Evolutionary conservation across 2,329 filamentous ascomycete species (phyloP).

Genomic region (Aspergillus carbonarius): DNA sequence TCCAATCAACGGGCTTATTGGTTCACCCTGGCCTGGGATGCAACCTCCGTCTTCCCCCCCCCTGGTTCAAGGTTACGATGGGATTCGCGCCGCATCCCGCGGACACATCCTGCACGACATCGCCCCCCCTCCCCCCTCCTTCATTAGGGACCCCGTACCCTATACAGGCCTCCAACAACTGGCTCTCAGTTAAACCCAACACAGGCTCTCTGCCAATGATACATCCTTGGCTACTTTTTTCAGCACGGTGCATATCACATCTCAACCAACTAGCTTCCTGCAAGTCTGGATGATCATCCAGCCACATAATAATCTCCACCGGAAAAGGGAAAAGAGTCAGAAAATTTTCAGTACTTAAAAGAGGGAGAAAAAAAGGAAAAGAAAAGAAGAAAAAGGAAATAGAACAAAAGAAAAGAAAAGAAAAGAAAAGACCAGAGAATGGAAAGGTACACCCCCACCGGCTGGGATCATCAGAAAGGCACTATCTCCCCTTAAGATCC

Average conservation of each 20-base stretch:
- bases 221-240: slow-evolving; percentile 18
- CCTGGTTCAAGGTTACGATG: slow-evolving; percentile 24
- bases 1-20: slow-evolving; percentile 6
- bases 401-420: slow-evolving; percentile 2
- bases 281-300: slow-evolving; percentile 28
- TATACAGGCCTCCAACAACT: slow-evolving; percentile 9
- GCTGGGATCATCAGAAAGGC: background rate
- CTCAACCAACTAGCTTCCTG: slow-evolving; percentile 33
- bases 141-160: slow-evolving; percentile 13
- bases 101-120: slow-evolving; percentile 24
- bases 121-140: slow-evolving; percentile 3
- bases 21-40: slow-evolving; percentile 14
- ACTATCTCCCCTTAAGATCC: slow-evolving; percentile 8
- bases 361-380: background rate
- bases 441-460: slow-evolving; percentile 1
- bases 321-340: background rate
- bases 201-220: slow-evolving; percentile 16
- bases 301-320: slow-evolving; percentile 20
- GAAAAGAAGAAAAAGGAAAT: background rate
- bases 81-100: slow-evolving; percentile 23
- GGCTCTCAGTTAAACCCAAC: slow-evolving; percentile 13
- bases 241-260: slow-evolving; percentile 24
- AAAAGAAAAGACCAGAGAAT: slow-evolving; percentile 2
- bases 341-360: background rate
- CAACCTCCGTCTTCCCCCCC: slow-evolving; percentile 17